Evolutionary conservation across 306 rosid species (phyloP), one percentile per base, ranked within the genome.

Genomic region (Begonia fuchsioides): DNA sequence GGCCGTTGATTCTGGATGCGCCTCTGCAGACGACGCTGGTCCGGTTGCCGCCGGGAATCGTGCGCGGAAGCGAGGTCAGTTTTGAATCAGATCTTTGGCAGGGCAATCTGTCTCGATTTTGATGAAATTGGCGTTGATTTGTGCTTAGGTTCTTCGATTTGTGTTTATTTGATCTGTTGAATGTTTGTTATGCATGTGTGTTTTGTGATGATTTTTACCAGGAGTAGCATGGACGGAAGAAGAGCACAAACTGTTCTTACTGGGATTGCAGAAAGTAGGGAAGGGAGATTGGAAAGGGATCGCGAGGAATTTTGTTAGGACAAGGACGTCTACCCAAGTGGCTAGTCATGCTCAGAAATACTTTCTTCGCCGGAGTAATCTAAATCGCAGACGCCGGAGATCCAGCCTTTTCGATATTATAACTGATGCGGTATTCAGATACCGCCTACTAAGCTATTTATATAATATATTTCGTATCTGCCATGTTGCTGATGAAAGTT

Each of bases 221-320:
- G 98, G 98, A 10, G 81, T 92, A 52, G 96, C 98, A 10, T 92
- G 98, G 98, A 85, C 98, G 47, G 98, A 92, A 69, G 96, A 85
- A 39, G 98, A 92, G 61, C 98, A 92, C 78, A 92, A 85, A 72
- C 74, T 92, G 40, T 92, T 92, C 48, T 54, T 92, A 76, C 56
- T 79, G 39, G 98, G 98, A 65, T 72, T 92, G 68, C 93, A 85
- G 76, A 77, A 79, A 63, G 98, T 85, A 13, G 98, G 98, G 40
- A 92, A 92, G 60, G 98, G 98, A 46, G 98, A 92, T 64, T 92
- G 98, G 98, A 79, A 96, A 56, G 96, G 98, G 67, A 92, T 92
- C 67, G 85, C 98, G 0, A 77, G 82, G 62, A 85, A 82, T 76
- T 92, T 82, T 26, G 98, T 92, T n/a, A 92, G 82, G 72, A 92